Evolutionary conservation across 805 yeast species (phyloP).

Genomic region (Clavispora phyllophila): DNA sequence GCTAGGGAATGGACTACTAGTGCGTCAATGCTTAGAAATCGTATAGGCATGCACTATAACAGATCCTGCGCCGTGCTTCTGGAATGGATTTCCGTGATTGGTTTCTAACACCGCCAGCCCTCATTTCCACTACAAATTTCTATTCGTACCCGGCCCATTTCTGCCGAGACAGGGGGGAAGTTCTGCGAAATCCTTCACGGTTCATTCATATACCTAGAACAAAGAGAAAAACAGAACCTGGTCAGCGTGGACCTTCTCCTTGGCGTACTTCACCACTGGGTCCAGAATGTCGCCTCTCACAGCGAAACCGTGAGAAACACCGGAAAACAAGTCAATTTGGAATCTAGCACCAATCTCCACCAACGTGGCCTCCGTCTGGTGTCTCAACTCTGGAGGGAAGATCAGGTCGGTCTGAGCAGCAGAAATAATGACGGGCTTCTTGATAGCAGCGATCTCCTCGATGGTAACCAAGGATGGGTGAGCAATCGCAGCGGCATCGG

Average conservation of each 20-base stretch:
- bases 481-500: slow-evolving; percentile 66
- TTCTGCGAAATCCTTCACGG: no score
- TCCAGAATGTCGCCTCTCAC: slow-evolving; percentile 64
- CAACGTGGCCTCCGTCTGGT: slow-evolving; percentile 54
- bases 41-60: no score
- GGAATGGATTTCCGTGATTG: no score
- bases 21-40: no score
- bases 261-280: slow-evolving; percentile 56
- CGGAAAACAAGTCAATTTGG: slow-evolving; percentile 57
- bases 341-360: slow-evolving; percentile 45
- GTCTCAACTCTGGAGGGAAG: slow-evolving; percentile 63
- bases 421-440: slow-evolving; percentile 60
- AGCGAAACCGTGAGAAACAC: slow-evolving; percentile 73
- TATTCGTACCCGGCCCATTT: background rate
- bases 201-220: no score
- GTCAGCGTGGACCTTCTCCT: slow-evolving; percentile 55
- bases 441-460: slow-evolving; percentile 60
- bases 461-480: slow-evolving; percentile 75
- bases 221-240: slow-evolving; percentile 26
- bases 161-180: background rate
- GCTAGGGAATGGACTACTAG: no score
- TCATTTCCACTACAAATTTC: no score
- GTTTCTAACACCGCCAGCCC: no score
- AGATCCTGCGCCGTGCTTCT: no score
- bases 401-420: slow-evolving; percentile 68